These are phyloP conservation scores for Saposhnikovia divaricata DNA, from an alignment of 129 eudicot species.

Conservation along the genomic window DNA sequence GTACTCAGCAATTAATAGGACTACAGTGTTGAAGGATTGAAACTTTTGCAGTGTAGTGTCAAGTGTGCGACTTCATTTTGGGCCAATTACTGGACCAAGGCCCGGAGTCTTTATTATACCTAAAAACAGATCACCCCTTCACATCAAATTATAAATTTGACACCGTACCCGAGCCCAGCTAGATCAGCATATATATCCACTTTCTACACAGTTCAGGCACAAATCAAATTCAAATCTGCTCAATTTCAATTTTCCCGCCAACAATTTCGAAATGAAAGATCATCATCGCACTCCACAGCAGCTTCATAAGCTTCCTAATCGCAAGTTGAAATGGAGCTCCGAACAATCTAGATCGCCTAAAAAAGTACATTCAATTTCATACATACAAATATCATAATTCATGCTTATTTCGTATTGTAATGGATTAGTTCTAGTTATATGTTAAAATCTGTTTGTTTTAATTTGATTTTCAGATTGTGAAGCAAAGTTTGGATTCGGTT, in stretches of 20 bases:
- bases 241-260: slow-evolving; percentile 20
- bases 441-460: neutral
- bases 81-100: no score
- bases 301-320: slow-evolving; percentile 13
- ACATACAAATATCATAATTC: neutral
- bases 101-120: no score
- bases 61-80: no score
- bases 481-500: slow-evolving; percentile 23
- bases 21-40: no score
- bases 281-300: slow-evolving; percentile 31
- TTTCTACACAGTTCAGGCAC: neutral
- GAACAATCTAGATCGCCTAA: slow-evolving; percentile 22
- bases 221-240: neutral
- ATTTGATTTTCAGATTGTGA: slow-evolving; percentile 15
- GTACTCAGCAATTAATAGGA: no score
- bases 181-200: neutral
- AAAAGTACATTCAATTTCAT: slow-evolving; percentile 21
- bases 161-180: neutral
- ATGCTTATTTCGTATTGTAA: neutral
- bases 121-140: no score
- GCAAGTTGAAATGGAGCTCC: slow-evolving; percentile 21
- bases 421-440: neutral
- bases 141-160: no score
- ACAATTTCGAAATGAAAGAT: slow-evolving; percentile 15
- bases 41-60: no score